Evolutionary conservation across 805 yeast species (phyloP), one percentile per base, ranked within the genome.

Genomic region (Cyberlindnera subsufficiens): DNA sequence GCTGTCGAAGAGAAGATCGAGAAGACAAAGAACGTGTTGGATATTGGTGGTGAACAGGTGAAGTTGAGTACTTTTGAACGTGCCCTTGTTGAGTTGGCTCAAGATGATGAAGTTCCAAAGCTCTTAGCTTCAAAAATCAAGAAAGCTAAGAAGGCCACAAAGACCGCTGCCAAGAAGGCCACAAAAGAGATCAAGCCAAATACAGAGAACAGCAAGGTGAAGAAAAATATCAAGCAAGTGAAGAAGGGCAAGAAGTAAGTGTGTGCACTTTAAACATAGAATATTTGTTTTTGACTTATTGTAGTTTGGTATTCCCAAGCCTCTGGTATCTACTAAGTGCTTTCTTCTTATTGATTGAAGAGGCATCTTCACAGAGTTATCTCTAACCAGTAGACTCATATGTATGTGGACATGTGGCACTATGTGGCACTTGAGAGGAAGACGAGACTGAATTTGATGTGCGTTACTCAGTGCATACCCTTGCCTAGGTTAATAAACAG

Each of bases 41-140:
- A 37, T 13, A 56, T 65, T 37, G 67, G 61, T 39, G 69, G 67
- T 49, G 58, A 59, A 15, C 69, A 64, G 32, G 67, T 72, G 46
- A 71, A 71, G 51, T 65, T 80, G 40, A 67, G 85, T 39, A 65
- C 71, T 20, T 84, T 85, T 62, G 95, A 86, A 52, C 77, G 76
- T 59, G 88, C 88, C 34, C 77, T 90, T 67, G 73, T 86, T 58
- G 96, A 90, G 69, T 86, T 89, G 52, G 83, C 84, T 43, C 83
- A 82, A 53, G 89, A 86, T 49, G 81, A 78, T 18, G 90, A 79
- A 44, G 66, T 82, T 44, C 68, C 74, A 35, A 71, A 75, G 54
- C 68, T 84, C 46, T 72, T 86, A 60, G 80, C 82, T 37, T 74
- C 76, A 52, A 75, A 78, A 59, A 65, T 72, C 46, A 70, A 68